Conservation (phyloP, 2,329 filamentous ascomycete species). For the Plectosphaerella cucumerina region DNA sequence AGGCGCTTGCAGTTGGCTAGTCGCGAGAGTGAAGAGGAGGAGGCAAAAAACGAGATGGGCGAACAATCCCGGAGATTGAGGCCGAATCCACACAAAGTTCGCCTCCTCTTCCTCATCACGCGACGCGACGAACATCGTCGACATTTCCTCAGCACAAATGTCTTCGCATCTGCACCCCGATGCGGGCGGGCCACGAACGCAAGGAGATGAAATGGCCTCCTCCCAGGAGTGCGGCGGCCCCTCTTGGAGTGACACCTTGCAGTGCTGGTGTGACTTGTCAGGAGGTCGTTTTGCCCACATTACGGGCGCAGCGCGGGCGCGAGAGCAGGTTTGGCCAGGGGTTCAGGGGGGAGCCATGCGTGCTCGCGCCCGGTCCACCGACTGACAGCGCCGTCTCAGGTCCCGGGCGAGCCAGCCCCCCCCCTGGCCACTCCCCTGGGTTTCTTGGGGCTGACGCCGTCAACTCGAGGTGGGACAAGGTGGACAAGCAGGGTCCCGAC, state of each 20-base stretch:
- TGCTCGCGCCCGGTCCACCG: background rate
- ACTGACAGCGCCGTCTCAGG: background rate
- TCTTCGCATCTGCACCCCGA: too few species aligned
- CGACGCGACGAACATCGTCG: too few species aligned
- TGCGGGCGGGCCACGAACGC: too few species aligned
- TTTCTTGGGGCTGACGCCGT: background rate
- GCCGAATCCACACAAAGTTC: too few species aligned
- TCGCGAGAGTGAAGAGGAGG: too few species aligned
- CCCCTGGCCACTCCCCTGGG: background rate
- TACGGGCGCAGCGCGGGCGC: background rate
- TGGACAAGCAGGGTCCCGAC: too few species aligned
- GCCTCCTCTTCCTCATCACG: too few species aligned
- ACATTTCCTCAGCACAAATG: too few species aligned
- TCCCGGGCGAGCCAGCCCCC: background rate
- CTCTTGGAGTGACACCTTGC: background rate
- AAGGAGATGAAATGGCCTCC: background rate
- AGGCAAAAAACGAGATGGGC: too few species aligned
- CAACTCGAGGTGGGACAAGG: background rate
- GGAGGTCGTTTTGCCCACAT: background rate
- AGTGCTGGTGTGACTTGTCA: background rate
- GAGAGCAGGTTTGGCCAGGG: background rate
- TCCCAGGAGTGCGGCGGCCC: background rate
- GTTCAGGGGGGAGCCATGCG: background rate
- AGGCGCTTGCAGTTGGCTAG: too few species aligned
- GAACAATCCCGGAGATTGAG: too few species aligned